A percentile compares a stretch with the other conserved stretches of the same genome.
These are phyloP conservation scores for Talaromyces sp. DNA, from an alignment of 2,329 filamentous ascomycete genomes.

Conservation along the genomic window DNA sequence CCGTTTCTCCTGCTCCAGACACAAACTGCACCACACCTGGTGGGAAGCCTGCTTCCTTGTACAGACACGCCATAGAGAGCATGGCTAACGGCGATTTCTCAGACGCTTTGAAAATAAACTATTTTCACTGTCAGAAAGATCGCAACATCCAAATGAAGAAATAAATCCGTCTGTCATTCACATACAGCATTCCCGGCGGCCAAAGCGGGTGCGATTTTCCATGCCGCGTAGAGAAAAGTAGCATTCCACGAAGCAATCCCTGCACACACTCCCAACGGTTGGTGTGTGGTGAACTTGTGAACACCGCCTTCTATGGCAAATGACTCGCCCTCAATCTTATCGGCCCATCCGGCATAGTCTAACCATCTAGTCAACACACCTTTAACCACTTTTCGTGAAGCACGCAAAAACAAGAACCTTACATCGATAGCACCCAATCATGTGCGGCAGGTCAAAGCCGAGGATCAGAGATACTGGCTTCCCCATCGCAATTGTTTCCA, in stretches of 20 bases:
- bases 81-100: conserved; percentile 39
- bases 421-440: conserved; percentile 2
- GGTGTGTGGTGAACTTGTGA: conserved; percentile 12
- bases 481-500: conserved; percentile 44
- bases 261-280: conserved; percentile 15
- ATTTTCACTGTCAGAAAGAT: background rate
- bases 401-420: background rate
- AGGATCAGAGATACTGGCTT: conserved; percentile 25
- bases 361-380: background rate
- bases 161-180: background rate
- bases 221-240: conserved; percentile 30
- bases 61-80: conserved; percentile 30
- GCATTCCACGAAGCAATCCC: conserved; percentile 16
- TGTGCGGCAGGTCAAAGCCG: background rate
- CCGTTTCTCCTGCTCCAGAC: conserved; percentile 19
- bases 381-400: background rate
- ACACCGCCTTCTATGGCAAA: conserved; percentile 16
- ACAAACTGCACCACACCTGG: conserved; percentile 40
- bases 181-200: conserved; percentile 37
- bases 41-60: conserved; percentile 39
- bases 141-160: no score
- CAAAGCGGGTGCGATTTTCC: conserved; percentile 40
- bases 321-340: conserved; percentile 15
- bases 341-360: conserved; percentile 54
- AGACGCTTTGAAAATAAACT: conserved; percentile 39